Evolutionary conservation across 1,139 yeast genomes (phyloP).

Genomic region (Saccharomyces uvarum): DNA sequence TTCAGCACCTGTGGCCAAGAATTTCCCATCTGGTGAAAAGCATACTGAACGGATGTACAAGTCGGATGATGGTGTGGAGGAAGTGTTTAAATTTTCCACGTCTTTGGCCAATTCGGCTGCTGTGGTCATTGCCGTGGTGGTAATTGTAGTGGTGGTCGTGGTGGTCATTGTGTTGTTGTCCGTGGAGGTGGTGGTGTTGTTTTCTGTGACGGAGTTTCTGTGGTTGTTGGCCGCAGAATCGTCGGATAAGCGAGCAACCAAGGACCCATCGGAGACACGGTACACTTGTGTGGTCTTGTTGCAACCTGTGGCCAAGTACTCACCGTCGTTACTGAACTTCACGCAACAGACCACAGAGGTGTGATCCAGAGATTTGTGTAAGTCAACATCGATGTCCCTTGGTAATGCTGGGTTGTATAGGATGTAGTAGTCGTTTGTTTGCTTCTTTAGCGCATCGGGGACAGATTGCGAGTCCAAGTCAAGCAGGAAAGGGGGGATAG

Average conservation of each 20-base stretch:
- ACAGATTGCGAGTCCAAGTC: constrained; percentile 77
- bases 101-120: neutral
- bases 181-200: neutral
- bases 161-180: neutral
- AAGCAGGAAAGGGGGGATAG: constrained; percentile 72
- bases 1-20: constrained; percentile 95
- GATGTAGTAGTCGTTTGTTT: constrained; percentile 80
- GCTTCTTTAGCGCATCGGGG: constrained; percentile 72
- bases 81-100: constrained; percentile 1
- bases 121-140: neutral
- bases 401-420: constrained; percentile 86
- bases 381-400: constrained; percentile 68
- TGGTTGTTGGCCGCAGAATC: constrained; percentile 42
- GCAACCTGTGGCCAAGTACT: constrained; percentile 93
- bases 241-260: constrained; percentile 80
- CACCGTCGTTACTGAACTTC: constrained; percentile 85
- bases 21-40: constrained; percentile 94
- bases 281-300: constrained; percentile 93
- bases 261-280: constrained; percentile 85
- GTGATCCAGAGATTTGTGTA: constrained; percentile 86
- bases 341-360: constrained; percentile 95
- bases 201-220: neutral
- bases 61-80: constrained; percentile 42
- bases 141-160: neutral
- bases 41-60: constrained; percentile 91